Base-by-base conservation (phyloP, 1,139 yeast species). In the Chernovozyma aurita region DNA sequence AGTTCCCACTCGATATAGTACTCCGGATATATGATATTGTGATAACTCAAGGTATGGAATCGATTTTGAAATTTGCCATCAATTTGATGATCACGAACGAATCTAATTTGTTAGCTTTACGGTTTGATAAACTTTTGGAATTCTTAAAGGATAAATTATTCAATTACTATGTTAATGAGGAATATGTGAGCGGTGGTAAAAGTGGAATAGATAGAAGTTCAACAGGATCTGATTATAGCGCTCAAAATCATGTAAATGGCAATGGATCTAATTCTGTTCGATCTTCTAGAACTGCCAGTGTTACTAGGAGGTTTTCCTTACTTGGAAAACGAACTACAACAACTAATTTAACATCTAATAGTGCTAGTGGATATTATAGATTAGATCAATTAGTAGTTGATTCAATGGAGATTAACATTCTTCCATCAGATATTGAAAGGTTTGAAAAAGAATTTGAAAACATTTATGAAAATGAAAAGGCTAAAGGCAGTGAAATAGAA, bases 41-140 rank as follows among this genome's bases (percentile, higher is more conserved):
- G 14, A 76, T 92, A 33, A 82, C 95, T 5, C 96, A 90, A 61
- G 97, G 97, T 22, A 65, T 82, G 37, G 97, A 88, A 56, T 78
- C 94, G 3, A 66, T 90, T 36, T 65, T 92, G 48, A 79, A 85
- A 51, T 82, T 92, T 58, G 88, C 95, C 0, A 68, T 87, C 13
- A 86, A 86, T 32, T 65, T 92, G 44, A 77, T 92, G 78, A 59
- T 74, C 27, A 74, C 77, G 44, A 87, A 86, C 52, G 80, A 83
- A 39, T 57, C 63, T 2, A 71, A 65, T 30, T 65, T 92, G 31
- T 50, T 87, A 35, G 54, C 69, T 3, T 69, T 87, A 39, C 74
- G 74, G 37, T 87, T 90, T 60, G 97, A 90, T 55, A 73, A 76
- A 9, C 65, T 92, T 38, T 57, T 92, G 44, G 79, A 78, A 12